Evolutionary conservation across 352 stramenopile species (phyloP), one percentile per base, ranked within the genome.

Genomic region (Elongisporangium anandrum): DNA sequence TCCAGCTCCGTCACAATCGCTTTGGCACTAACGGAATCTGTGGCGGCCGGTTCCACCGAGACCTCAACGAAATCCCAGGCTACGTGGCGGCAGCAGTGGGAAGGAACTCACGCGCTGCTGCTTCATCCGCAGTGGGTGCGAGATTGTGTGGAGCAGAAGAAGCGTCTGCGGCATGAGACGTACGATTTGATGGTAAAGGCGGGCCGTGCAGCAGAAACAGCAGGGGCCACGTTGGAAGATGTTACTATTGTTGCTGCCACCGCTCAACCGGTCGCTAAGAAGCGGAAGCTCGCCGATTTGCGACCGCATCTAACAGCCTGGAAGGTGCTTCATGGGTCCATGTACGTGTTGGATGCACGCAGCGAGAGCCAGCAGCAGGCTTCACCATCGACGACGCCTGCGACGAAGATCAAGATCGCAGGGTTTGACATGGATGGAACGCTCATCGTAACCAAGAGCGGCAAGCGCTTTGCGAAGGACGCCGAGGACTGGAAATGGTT

Each of bases 401-500:
- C n/a, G n/a, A n/a, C n/a, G 19, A 55, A 56, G 62, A 24, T 67
- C 23, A 93, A 90, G 60, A 70, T 95, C n/a, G 84, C 86, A 19
- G 71, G 67, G 8, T 95, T 95, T 26, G 86, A 95, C 63, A 65
- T 95, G 57, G 86, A 95, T 55, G 73, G 81, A 12, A 95, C 86
- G 57, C 59, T 91, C 19, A 95, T 95, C 54, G 68, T 80, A 45
- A 95, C 86, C 39, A 94, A 92, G 61, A 95, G 85, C 54, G 86
- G 85, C 57, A 93, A 93, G 57, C 82, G 75, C 47, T 94, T 92
- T 50, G 79, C 86, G 22, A 70, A 79, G 51, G 62, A 85, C 50
- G 73, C 69, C 34, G 51, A 72, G 56, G 86, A 95, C 69, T 95
- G 86, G 86, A 88, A 88, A 59, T 79, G 73, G 62, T 83, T 92